phyloP scores from a whole-genome alignment of 495 filamentous ascomycete species.

The Rostrohypoxylon terebratum region DNA sequence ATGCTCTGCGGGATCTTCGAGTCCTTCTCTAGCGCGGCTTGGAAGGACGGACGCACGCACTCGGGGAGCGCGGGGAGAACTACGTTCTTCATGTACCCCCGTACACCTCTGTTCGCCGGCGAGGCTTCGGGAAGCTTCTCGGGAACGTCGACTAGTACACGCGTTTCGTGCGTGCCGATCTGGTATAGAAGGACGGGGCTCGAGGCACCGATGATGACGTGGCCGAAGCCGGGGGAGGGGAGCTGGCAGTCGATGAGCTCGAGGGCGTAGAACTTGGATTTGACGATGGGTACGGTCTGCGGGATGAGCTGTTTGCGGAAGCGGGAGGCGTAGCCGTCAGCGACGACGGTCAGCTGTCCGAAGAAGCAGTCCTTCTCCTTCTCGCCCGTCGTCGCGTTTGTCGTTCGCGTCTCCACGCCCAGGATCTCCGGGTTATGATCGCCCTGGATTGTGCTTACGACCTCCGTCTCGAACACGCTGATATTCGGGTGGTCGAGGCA shows the following conservation, averaged over 20 bases:
- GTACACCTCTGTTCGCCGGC: conserved; percentile 78
- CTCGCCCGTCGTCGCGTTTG: conserved; percentile 61
- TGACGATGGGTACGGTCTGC: conserved; percentile 71
- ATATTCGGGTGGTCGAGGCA: conserved; percentile 75
- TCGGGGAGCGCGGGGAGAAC: conserved; percentile 82
- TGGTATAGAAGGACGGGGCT: conserved; percentile 94
- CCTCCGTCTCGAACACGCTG: conserved; percentile 79
- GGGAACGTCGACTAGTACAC: conserved; percentile 91
- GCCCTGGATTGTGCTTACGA: conserved; percentile 69
- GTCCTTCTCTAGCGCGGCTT: conserved; percentile 77
- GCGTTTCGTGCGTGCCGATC: conserved; percentile 94
- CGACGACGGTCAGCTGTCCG: conserved; percentile 84
- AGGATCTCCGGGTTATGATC: conserved; percentile 71
- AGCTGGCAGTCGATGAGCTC: conserved; percentile 89
- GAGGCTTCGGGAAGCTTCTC: conserved; percentile 78
- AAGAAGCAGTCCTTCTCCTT: conserved; percentile 80
- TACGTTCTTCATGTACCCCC: conserved; percentile 79
- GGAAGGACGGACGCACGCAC: conserved; percentile 78
- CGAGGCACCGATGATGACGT: conserved; percentile 84
- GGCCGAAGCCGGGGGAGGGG: conserved; percentile 78
- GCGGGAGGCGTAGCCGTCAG: conserved; percentile 93
- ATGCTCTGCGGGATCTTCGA: conserved; percentile 77
- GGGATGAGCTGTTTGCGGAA: conserved; percentile 85
- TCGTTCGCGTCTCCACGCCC: conserved; percentile 77
- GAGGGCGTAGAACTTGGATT: conserved; percentile 88